Conservation (phyloP, 1,284 basidiomycete species). For the Malassezia dermatis region DNA sequence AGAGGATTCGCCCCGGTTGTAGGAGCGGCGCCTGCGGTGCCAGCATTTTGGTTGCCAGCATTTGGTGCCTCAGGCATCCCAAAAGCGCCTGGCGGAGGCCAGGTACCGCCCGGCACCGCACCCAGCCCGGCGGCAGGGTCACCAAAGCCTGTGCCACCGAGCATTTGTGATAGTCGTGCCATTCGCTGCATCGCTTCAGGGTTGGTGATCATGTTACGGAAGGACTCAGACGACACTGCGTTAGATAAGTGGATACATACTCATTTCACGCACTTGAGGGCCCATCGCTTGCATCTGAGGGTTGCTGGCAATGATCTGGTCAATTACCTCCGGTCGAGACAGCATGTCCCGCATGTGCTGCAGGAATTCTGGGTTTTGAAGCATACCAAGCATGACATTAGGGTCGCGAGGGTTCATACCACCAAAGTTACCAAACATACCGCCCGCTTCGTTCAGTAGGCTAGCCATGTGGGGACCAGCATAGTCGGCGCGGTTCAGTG, state of each 20-base stretch:
- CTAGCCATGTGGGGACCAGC: slow-evolving; percentile 44
- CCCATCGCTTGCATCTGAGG: slow-evolving; percentile 38
- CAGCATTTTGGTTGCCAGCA: background rate
- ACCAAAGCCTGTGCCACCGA: slow-evolving; percentile 23
- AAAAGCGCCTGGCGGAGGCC: slow-evolving; percentile 34
- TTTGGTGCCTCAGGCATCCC: slow-evolving; percentile 11
- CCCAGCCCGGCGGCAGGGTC: slow-evolving; percentile 15
- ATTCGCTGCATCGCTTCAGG: slow-evolving; percentile 41
- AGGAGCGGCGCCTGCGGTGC: slow-evolving; percentile 7
- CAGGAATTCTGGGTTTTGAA: slow-evolving; percentile 40
- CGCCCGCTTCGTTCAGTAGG: slow-evolving; percentile 34
- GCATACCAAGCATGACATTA: slow-evolving; percentile 41
- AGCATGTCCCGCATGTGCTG: slow-evolving; percentile 42
- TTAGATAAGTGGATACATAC: slow-evolving; percentile 1
- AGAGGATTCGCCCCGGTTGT: background rate
- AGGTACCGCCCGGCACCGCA: slow-evolving; percentile 18
- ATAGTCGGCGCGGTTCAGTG: slow-evolving; percentile 40
- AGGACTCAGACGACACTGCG: slow-evolving; percentile 35
- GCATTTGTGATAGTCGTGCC: slow-evolving; percentile 28
- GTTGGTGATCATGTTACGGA: slow-evolving; percentile 41
- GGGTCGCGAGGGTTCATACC: slow-evolving; percentile 42
- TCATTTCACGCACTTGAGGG: slow-evolving; percentile 38
- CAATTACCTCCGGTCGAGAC: slow-evolving; percentile 38
- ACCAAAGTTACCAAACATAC: slow-evolving; percentile 34
- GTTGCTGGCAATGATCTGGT: slow-evolving; percentile 42